These are phyloP conservation scores for Collybiopsis confluens DNA, from an alignment of 768 basidiomycete genomes.

Conservation along the genomic window DNA sequence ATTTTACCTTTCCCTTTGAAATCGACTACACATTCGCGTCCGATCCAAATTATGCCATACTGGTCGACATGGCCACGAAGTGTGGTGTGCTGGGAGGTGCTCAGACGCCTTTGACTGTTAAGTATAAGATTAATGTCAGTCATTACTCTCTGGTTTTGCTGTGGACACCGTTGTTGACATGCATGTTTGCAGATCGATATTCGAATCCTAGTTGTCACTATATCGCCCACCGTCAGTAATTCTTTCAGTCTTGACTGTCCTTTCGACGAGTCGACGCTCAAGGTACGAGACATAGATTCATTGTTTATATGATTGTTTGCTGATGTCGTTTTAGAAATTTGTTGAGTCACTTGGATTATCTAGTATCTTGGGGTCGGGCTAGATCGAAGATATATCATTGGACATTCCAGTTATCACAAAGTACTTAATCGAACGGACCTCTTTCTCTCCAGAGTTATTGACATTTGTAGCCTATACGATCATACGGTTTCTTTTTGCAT, in stretches of 20 bases:
- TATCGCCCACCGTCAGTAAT: conserved; percentile 65
- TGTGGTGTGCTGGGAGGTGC: conserved; percentile 51
- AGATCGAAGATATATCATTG: too few relatives aligned
- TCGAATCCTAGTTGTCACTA: conserved; percentile 56
- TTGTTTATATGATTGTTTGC: too few relatives aligned
- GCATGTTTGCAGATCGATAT: conserved; percentile 48
- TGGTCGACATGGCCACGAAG: conserved; percentile 58
- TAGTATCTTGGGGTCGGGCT: too few relatives aligned
- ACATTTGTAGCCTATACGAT: too few relatives aligned
- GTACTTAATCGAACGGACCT: too few relatives aligned
- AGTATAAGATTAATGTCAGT: conserved; percentile 65
- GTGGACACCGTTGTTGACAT: neutral
- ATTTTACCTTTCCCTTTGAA: conserved; percentile 73
- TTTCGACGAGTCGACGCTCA: conserved; percentile 29
- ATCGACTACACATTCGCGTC: conserved; percentile 53
- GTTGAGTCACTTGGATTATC: neutral
- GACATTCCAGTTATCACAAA: too few relatives aligned
- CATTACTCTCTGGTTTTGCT: conserved; percentile 1
- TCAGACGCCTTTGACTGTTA: conserved; percentile 47
- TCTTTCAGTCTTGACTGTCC: conserved; percentile 64
- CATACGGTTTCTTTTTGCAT: too few relatives aligned
- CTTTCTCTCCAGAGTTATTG: too few relatives aligned
- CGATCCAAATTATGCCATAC: conserved; percentile 49
- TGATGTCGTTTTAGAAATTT: conserved; percentile 1
- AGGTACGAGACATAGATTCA: conserved; percentile 14